Base-by-base conservation (phyloP, 257 asterid species). In the Solanum ossicruentum region DNA sequence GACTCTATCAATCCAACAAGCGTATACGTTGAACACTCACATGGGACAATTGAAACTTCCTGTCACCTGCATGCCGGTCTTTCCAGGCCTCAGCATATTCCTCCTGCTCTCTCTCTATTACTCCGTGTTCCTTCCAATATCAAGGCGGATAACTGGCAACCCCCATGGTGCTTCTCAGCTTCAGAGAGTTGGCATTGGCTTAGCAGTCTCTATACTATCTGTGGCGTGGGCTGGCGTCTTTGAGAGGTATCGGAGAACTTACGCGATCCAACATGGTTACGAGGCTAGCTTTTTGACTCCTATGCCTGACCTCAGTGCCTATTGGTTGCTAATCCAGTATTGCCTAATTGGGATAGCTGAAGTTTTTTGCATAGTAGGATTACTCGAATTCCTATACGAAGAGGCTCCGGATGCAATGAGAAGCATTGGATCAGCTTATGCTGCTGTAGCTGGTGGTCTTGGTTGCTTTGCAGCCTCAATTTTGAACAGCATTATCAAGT, bases 331-430 rank as follows among this genome's bases (percentile, higher is more conserved):
- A 57, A 95, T 96, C 84, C 99, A 96, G 87, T 96, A 96, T 51
- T 96, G 99, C 89, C 80, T 95, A 86, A 94, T 96, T n/a, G 99
- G 99, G 70, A 95, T 96, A 72, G 98, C 99, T 41, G 99, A 95
- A 88, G 99, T 95, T 9, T 95, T 95, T 79, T 92, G 97, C 92
- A 93, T 96, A 1, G 98, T 96, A 85, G 99, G 99, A 36, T 88
- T 96, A 77, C 92, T 96, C 1, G 99, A 96, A 83, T 96, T 96
- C 81, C 92, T 96, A 8, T 96, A 96, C 8, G 98, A 96, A 87
- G 99, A 96, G 84, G 99, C 98, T 6, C 99, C 99, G 1, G 99
- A 96, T 87, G 98, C 99, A 71, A 95, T 96, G 99, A 91, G 98
- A 89, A 96, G 98, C 85, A 93, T 95, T 32, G 98, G 99, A 10